Base-by-base conservation (phyloP, 1,284 basidiomycete species). In the Cutaneotrichosporon cavernicola region DNA sequence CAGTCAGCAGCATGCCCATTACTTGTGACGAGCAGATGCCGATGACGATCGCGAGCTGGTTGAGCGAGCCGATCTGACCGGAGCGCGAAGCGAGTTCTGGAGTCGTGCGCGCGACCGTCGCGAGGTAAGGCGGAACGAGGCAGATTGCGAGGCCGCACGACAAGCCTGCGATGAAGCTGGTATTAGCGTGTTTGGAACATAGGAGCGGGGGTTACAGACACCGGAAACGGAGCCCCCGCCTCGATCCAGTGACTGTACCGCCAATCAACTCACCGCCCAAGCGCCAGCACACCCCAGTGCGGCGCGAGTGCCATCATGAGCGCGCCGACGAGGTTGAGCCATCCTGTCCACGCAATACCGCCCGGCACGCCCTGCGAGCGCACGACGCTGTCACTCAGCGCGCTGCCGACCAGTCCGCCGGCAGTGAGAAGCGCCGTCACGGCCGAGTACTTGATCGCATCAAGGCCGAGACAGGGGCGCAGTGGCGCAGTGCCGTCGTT, bases 361-460 rank as follows among this genome's bases (percentile, higher is more conserved):
- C 76, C 72, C 43, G 73, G 72, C 21, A 78, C 36, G 11, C 92
- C 92, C 72, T 83, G 85, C 34, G 82, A 81, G 68, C 89, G 86
- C 82, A 90, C 90, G 57, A 89, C 75, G 38, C 86, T 76, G 69
- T 89, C 88, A n/a, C 89, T 88, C 18, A 83, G 78, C 21, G 90
- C 75, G 70, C 89, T 91, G 14, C 92, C 92, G 4, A 88, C 63
- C 14, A 97, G 85, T 43, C 94, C 94, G 8, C 94, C 94, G n/a
- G 91, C 72, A 1, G 92, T 95, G 78, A 93, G 95, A 36, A 90
- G 81, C 31, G 92, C 85, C 0, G 93, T 97, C 51, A 94, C 85
- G 38, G 89, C 76, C 18, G 90, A 90, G 81, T 95, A 96, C 0
- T 84, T 84, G 32, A 85, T 82, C 64, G 90, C 86, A 43, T 86